A percentile compares a stretch with the other conserved stretches of the same genome.
Evolutionary conservation across 768 basidiomycete genomes (phyloP).

Genomic region (Collybia nuda): DNA sequence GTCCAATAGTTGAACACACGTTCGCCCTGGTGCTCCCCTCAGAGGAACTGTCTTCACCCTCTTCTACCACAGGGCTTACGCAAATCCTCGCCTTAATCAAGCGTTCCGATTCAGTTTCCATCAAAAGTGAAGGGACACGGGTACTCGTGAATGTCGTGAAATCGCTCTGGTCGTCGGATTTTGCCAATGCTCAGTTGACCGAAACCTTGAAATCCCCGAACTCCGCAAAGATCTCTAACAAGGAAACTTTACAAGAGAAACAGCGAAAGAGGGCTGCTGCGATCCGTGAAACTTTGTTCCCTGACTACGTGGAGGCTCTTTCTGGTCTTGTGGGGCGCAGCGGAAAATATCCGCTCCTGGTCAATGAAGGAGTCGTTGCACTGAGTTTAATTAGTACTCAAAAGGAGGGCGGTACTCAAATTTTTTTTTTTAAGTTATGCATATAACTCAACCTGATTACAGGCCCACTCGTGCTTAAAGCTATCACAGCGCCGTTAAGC

Average conservation of each 20-base stretch:
- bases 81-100: slow-evolving; percentile 74
- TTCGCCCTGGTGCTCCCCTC: slow-evolving; percentile 52
- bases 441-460: slow-evolving; percentile 9
- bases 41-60: slow-evolving; percentile 14
- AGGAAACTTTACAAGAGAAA: slow-evolving; percentile 35
- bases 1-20: slow-evolving; percentile 39
- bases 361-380: slow-evolving; percentile 88
- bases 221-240: slow-evolving; percentile 14
- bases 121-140: slow-evolving; percentile 89
- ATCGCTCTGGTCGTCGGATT: slow-evolving; percentile 57
- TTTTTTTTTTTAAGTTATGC: background rate
- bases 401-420: slow-evolving; percentile 57
- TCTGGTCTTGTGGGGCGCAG: slow-evolving; percentile 74
- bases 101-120: slow-evolving; percentile 77
- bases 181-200: slow-evolving; percentile 11
- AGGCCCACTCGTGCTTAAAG: slow-evolving; percentile 66
- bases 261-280: slow-evolving; percentile 54
- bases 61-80: slow-evolving; percentile 51
- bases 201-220: slow-evolving; percentile 30
- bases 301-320: slow-evolving; percentile 60
- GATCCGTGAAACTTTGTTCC: slow-evolving; percentile 48
- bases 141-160: slow-evolving; percentile 85
- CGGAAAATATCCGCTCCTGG: slow-evolving; percentile 76
- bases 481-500: slow-evolving; percentile 52
- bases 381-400: slow-evolving; percentile 74